Percentiles rank a stretch among this genome's conserved stretches.
phyloP scores from a whole-genome alignment of 1,284 basidiomycete species.

The Stereum hirsutum region DNA sequence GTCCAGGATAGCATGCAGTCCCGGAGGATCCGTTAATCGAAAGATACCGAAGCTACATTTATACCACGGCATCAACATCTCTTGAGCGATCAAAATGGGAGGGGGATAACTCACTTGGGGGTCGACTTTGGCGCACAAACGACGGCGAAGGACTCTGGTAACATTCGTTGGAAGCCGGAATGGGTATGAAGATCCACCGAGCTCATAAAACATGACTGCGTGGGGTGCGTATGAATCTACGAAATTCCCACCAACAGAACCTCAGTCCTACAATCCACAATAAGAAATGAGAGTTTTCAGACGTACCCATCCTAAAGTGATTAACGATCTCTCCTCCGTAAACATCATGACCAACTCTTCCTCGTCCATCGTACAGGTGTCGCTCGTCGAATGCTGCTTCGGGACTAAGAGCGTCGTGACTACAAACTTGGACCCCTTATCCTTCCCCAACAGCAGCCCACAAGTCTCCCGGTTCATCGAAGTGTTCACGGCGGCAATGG shows the following conservation, averaged over 20 bases:
- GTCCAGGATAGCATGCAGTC: conserved; percentile 57
- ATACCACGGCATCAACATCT: neutral
- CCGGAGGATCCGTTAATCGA: conserved; percentile 78
- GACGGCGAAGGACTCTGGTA: conserved; percentile 86
- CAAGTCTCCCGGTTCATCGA: conserved; percentile 54
- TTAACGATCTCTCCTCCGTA: conserved; percentile 66
- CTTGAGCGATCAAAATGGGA: neutral
- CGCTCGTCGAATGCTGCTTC: conserved; percentile 74
- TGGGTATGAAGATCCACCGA: conserved; percentile 87
- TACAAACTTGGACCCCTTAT: conserved; percentile 46
- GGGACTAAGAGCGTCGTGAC: conserved; percentile 78
- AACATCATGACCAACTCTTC: conserved; percentile 82
- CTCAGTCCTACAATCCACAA: conserved; percentile 1
- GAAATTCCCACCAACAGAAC: neutral
- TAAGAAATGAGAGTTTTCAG: conserved; percentile 5
- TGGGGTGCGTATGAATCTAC: conserved; percentile 88
- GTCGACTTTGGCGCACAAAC: conserved; percentile 78
- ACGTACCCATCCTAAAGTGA: conserved; percentile 85
- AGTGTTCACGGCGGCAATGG: conserved; percentile 58
- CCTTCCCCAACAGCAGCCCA: conserved; percentile 51
- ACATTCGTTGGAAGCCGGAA: conserved; percentile 77
- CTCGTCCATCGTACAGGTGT: conserved; percentile 84
- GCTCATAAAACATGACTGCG: conserved; percentile 88
- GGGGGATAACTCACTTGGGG: conserved; percentile 47
- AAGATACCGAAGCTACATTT: conserved; percentile 73